These are phyloP conservation scores for Phaeotremella skinneri DNA, from an alignment of 768 basidiomycete genomes.

Conservation along the genomic window DNA sequence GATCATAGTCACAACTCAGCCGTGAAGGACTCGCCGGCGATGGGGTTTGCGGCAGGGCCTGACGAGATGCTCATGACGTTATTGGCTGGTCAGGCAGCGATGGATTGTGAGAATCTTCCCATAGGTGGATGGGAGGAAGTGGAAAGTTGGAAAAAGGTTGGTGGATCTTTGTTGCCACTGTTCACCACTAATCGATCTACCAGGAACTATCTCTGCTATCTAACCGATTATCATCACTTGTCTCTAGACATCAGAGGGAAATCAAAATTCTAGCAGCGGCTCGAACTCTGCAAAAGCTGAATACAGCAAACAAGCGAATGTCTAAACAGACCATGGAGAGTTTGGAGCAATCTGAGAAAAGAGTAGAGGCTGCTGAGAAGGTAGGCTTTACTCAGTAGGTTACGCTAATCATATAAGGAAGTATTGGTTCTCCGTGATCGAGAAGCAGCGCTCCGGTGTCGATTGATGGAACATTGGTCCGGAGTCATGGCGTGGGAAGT, in stretches of 20 bases:
- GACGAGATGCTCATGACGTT: constrained; percentile 87
- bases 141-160: constrained; percentile 68
- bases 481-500: constrained; percentile 53
- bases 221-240: constrained; percentile 40
- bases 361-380: constrained; percentile 51
- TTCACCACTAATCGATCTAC: neutral
- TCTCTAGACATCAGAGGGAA: constrained; percentile 49
- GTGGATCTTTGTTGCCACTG: constrained; percentile 14
- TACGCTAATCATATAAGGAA: constrained; percentile 34
- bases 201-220: constrained; percentile 49
- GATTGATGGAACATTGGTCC: constrained; percentile 52
- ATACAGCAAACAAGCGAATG: constrained; percentile 51
- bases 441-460: constrained; percentile 42
- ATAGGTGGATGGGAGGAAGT: constrained; percentile 72
- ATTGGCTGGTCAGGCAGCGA: constrained; percentile 85
- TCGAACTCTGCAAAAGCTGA: constrained; percentile 50
- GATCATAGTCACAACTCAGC: constrained; percentile 5
- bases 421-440: constrained; percentile 47
- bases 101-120: constrained; percentile 80
- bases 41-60: constrained; percentile 29
- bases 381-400: constrained; percentile 20
- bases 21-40: constrained; percentile 14
- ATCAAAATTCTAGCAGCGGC: constrained; percentile 53
- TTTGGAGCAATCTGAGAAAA: constrained; percentile 50
- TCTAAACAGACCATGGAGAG: constrained; percentile 52